Base-by-base conservation (phyloP, 148 eudicot species). In the Rhododendron simsii region DNA sequence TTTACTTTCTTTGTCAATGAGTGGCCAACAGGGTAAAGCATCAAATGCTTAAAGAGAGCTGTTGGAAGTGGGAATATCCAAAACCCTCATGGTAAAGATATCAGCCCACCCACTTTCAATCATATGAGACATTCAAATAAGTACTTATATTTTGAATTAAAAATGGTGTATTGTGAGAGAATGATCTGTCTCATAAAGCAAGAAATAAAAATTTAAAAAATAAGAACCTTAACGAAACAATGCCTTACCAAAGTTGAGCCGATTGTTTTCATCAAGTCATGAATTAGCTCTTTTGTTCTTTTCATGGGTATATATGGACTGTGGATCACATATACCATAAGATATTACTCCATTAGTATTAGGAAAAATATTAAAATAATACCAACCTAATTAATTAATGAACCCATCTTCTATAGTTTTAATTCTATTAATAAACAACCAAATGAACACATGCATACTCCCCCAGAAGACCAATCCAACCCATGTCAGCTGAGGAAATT, bases 11-110 rank as follows among this genome's bases (percentile, higher is more conserved):
- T 73, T 69, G 13, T 67, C 39, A 50, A 78, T 53, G 30, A 37
- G 85, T 57, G 85, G 77, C 81, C 86, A 61, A 47, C 83, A 57
- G 63, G 37, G 44, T n/a, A 59, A 59, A 77, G 86, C 86, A 87
- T 87, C 88, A 78, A 35, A 87, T 77, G 86, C 83, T 35, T 71
- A 30, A 69, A 67, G 39, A 45, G 9, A 47, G 78, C 75, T n/a
- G 39, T 67, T 67, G 30, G n/a, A 67, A 83, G 16, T 26, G 78
- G 53, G 59, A 83, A 83, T 67, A 26, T 45, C 28, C 57, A 44
- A 21, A 55, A 69, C 85, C 53, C 10, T 7, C 67, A 26, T 41
- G 26, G 12, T 3, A 44, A 37, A 41, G 82, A 14, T 45, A 45
- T 11, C 23, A 47, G 30, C 57, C 81, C 81, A 47, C 81, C 81